These are phyloP conservation scores for Urtica urens DNA, from an alignment of 306 rosid genomes.

Conservation along the genomic window DNA sequence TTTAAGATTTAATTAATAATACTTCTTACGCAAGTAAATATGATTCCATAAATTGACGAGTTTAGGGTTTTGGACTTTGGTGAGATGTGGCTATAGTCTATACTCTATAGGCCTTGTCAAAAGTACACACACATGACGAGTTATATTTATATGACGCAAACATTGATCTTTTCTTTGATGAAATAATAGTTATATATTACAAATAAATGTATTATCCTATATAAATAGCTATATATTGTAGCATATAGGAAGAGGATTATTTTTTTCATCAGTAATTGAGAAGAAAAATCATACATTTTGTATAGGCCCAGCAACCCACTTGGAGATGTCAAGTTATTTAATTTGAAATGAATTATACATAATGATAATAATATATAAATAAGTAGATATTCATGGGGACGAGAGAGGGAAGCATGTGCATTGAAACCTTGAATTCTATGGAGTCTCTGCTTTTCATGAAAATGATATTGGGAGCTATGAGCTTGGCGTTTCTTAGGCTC, in stretches of 20 bases:
- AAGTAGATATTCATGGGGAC: conserved; percentile 24
- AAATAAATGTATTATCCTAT: too few species aligned
- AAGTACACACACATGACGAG: conserved; percentile 21
- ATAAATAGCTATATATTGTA: too few species aligned
- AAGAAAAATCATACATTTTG: conserved; percentile 22
- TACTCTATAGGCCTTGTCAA: not conserved
- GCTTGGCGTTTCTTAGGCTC: conserved; percentile 39
- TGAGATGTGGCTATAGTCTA: too few species aligned
- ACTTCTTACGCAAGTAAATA: conserved; percentile 4
- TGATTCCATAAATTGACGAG: conserved; percentile 12
- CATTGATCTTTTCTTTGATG: not conserved
- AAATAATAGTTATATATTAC: not conserved
- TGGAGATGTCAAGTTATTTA: conserved; percentile 15
- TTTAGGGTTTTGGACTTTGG: conserved; percentile 17
- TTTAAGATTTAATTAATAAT: conserved; percentile 5
- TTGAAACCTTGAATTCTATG: conserved; percentile 40
- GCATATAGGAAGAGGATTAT: conserved; percentile 15
- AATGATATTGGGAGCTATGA: conserved; percentile 40
- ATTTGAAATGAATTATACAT: too few species aligned
- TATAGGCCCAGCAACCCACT: conserved; percentile 26
- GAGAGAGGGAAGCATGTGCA: conserved; percentile 58
- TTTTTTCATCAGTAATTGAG: conserved; percentile 15
- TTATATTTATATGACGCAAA: not conserved
- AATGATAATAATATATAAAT: too few species aligned
- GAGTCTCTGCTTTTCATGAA: conserved; percentile 60